Conservation (phyloP, 306 rosid genomes). For the Trifolium fragiferum region DNA sequence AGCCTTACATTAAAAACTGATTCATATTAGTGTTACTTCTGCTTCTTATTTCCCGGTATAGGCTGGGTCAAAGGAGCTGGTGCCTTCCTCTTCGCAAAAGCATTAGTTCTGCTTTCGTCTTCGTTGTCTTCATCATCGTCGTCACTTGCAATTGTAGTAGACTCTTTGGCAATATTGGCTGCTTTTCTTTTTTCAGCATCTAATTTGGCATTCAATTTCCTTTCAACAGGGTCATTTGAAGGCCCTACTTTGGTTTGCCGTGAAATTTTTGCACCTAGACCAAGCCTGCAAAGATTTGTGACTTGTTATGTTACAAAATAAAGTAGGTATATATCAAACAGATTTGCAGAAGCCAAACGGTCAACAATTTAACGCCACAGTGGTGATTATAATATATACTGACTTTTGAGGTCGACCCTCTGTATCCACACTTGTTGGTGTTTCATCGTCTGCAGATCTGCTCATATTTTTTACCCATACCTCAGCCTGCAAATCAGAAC, state of each 20-base stretch:
- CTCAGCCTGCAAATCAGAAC: constrained; percentile 67
- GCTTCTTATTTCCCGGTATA: constrained; percentile 55
- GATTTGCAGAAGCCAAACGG: constrained; percentile 7
- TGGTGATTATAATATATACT: constrained; percentile 40
- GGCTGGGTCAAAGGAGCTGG: constrained; percentile 38
- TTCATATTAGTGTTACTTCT: constrained; percentile 42
- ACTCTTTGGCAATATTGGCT: constrained; percentile 56
- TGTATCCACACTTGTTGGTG: constrained; percentile 36
- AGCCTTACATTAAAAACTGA: not conserved
- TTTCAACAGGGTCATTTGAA: constrained; percentile 71
- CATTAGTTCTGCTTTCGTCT: constrained; percentile 73
- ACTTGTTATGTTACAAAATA: constrained; percentile 1
- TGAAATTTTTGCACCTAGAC: constrained; percentile 79
- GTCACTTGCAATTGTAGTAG: constrained; percentile 36
- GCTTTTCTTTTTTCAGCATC: constrained; percentile 59
- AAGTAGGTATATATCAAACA: not conserved
- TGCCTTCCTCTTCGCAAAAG: constrained; percentile 68
- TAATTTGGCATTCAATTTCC: constrained; percentile 66
- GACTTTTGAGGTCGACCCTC: constrained; percentile 67
- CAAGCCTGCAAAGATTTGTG: constrained; percentile 61
- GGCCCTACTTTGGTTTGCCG: constrained; percentile 62
- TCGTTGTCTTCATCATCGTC: constrained; percentile 48
- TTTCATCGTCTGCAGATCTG: constrained; percentile 56
- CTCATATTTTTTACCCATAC: constrained; percentile 78
- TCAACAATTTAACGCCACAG: not conserved